phyloP scores from a whole-genome alignment of 1,284 basidiomycete genomes.

The Tilletia setariae region DNA sequence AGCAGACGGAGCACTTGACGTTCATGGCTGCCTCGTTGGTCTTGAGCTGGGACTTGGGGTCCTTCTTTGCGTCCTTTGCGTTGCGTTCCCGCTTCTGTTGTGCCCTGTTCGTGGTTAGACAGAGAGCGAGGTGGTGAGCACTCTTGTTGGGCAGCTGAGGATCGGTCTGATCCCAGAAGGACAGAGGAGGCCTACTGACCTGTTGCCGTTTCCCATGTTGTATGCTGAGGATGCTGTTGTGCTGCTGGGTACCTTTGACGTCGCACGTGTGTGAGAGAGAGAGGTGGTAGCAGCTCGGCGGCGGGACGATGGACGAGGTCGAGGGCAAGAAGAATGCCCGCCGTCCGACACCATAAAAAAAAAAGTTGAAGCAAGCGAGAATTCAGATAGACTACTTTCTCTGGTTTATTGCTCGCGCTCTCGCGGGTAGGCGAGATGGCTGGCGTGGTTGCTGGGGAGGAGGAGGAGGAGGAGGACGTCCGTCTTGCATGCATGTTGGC shows the following conservation, averaged over 20 bases:
- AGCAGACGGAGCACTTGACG: constrained; percentile 58
- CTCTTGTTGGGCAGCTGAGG: background rate
- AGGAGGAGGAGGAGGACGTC: background rate
- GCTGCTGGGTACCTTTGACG: background rate
- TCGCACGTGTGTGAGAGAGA: background rate
- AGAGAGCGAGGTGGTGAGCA: background rate
- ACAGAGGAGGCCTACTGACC: background rate
- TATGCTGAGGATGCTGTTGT: too few relatives aligned
- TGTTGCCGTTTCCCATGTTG: constrained; percentile 14
- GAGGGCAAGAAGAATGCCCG: background rate
- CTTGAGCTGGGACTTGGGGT: constrained; percentile 49
- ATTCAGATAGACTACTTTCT: too few relatives aligned
- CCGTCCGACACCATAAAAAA: too few relatives aligned
- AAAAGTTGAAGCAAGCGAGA: too few relatives aligned
- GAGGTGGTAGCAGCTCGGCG: background rate
- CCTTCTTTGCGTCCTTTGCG: constrained; percentile 37
- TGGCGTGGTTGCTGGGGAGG: background rate
- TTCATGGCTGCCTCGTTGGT: constrained; percentile 56
- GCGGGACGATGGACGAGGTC: background rate
- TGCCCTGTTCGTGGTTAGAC: constrained; percentile 31
- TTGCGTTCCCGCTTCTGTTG: constrained; percentile 53
- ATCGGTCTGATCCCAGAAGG: background rate
- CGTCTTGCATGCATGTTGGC: background rate
- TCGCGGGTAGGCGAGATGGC: too few relatives aligned
- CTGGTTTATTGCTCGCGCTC: too few relatives aligned